phyloP scores from a whole-genome alignment of 78 protist species.

The Cyanophora paradoxa region DNA sequence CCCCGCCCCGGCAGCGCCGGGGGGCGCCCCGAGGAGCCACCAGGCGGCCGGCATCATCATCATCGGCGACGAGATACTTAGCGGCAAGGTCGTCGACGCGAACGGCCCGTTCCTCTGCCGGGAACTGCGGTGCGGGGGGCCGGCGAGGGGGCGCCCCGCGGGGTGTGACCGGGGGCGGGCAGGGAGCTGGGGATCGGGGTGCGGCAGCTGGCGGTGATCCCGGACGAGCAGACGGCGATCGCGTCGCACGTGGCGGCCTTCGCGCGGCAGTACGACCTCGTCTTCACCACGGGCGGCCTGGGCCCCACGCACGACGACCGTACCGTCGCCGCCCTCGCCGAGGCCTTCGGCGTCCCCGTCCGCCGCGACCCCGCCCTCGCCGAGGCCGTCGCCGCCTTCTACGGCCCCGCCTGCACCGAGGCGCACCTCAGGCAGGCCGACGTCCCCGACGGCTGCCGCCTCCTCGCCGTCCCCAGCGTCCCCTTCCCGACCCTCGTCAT shows the following conservation, averaged over 20 bases:
- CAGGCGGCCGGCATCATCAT: neutral
- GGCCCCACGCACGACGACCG: constrained; percentile 21
- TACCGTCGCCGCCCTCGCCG: constrained; percentile 1
- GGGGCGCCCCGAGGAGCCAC: neutral
- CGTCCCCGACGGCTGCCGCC: too few relatives aligned
- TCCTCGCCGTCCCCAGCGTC: too few relatives aligned
- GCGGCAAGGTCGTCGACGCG: neutral
- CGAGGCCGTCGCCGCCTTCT: too few relatives aligned
- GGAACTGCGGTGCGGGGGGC: neutral
- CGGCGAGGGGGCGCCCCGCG: neutral
- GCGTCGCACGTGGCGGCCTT: neutral
- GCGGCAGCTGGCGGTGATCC: neutral
- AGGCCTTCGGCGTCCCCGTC: neutral
- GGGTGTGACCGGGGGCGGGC: neutral
- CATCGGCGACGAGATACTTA: constrained; percentile 11
- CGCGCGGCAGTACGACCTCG: neutral
- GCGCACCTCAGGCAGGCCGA: too few relatives aligned
- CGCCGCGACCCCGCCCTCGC: too few relatives aligned
- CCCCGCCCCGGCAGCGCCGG: neutral
- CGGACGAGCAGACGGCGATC: neutral
- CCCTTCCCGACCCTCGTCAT: too few relatives aligned
- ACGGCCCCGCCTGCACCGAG: too few relatives aligned
- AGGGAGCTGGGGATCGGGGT: neutral
- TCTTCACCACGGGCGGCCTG: constrained; percentile 12
- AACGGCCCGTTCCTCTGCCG: neutral